Evolutionary conservation across 1,284 basidiomycete species (phyloP).

Genomic region (Tetrapyrgos nigripes): DNA sequence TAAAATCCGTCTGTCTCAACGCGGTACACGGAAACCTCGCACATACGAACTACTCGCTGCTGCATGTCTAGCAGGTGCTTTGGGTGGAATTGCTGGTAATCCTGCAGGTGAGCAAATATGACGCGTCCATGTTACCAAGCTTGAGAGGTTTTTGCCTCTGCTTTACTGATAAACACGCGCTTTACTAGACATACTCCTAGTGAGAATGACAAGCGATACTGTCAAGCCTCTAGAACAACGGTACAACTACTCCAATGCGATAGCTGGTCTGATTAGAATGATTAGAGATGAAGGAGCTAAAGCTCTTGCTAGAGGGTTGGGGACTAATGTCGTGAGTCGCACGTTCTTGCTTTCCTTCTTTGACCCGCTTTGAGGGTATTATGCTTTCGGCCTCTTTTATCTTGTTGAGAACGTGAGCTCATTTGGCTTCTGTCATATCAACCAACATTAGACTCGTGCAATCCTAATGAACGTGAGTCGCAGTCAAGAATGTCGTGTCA

Average conservation of each 20-base stretch:
- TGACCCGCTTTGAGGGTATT: conserved; percentile 5
- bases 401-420: neutral
- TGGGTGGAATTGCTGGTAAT: conserved; percentile 84
- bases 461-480: conserved; percentile 84
- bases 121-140: conserved; percentile 2
- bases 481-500: conserved; percentile 16
- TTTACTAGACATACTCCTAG: conserved; percentile 71
- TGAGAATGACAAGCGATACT: conserved; percentile 90
- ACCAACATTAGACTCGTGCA: conserved; percentile 61
- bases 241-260: conserved; percentile 80
- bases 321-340: conserved; percentile 72
- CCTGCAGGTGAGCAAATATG: conserved; percentile 64
- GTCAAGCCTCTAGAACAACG: conserved; percentile 74
- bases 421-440: too few species aligned
- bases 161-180: neutral
- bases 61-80: conserved; percentile 74
- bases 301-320: conserved; percentile 79
- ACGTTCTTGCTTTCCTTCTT: conserved; percentile 3
- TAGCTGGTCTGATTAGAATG: conserved; percentile 72
- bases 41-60: conserved; percentile 63
- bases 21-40: conserved; percentile 49
- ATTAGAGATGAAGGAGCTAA: conserved; percentile 73
- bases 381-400: conserved; percentile 13
- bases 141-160: conserved; percentile 12
- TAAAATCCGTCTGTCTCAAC: conserved; percentile 59